Conservation (phyloP, 1,139 yeast species). For the Geotrichum reessii region DNA sequence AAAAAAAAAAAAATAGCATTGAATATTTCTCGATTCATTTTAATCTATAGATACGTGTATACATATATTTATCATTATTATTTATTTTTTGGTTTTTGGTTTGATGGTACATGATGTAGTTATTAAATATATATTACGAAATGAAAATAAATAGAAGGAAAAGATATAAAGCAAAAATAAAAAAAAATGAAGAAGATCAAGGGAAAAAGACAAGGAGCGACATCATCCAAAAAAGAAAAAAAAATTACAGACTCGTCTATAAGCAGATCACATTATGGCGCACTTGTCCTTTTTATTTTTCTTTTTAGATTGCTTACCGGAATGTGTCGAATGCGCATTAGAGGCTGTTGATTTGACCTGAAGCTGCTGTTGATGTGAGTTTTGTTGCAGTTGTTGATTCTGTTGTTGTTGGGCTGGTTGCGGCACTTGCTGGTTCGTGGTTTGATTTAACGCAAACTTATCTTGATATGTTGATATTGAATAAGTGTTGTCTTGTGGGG, state of each 20-base stretch:
- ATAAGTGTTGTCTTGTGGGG: neutral
- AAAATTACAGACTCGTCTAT: too few relatives aligned
- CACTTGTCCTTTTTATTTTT: constrained; percentile 16
- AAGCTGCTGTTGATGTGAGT: neutral
- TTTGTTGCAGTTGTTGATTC: constrained; percentile 6
- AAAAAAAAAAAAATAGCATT: too few relatives aligned
- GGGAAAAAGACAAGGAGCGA: too few relatives aligned
- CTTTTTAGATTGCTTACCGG: constrained; percentile 7
- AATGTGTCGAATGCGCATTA: neutral
- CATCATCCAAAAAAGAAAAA: too few relatives aligned
- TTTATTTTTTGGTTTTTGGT: neutral
- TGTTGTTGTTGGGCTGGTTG: neutral
- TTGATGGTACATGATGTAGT: neutral
- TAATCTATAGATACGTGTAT: too few relatives aligned
- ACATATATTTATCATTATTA: too few relatives aligned
- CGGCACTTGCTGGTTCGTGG: neutral
- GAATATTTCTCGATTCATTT: too few relatives aligned
- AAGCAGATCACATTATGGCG: constrained; percentile 11
- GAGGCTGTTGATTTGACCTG: neutral
- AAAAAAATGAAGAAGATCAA: neutral
- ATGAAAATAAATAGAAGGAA: neutral
- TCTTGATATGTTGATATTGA: neutral
- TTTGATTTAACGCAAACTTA: neutral
- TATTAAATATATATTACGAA: neutral
- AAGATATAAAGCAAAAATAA: neutral